Base-by-base conservation (phyloP, 2,329 filamentous ascomycete species). In the Calonectria honghensis region DNA sequence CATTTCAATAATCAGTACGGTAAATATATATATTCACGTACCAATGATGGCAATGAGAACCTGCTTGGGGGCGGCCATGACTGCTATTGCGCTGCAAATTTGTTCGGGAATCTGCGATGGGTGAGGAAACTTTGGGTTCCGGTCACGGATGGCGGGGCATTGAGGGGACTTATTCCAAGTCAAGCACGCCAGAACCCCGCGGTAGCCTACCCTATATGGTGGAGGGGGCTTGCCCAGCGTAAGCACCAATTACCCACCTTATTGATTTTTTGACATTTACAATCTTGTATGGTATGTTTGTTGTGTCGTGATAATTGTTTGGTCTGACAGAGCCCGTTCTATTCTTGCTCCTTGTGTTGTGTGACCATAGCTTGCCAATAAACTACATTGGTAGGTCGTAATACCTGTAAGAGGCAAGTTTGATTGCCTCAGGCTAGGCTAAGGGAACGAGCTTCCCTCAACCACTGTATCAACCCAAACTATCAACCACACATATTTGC, bases 21-120 rank as follows among this genome's bases (percentile, higher is more conserved):
- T 6, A 51, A 29, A 27, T 14, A 32, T 50, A 24, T 4, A 31
- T 14, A 48, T 41, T 35, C 45, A 32, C 68, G 76, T 85, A 89
- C 88, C 88, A 76, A 91, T 90, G 45, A 91, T 85, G 80, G 89
- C 89, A 83, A 91, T 88, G 70, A 85, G 87, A 51, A 91, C 86
- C 74, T 89, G 87, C 75, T 87, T 89, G 14, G 85, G 80, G 32
- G 85, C 79, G 74, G 87, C 80, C 87, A 90, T 89, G 79, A 66
- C 79, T 81, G 45, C 72, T 76, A 73, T 66, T 76, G 39, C 52
- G 54, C 65, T 76, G 68, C 31, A 37, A 71, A 59, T 72, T 45
- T 66, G 69, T 76, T 51, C 67, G 72, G 50, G 76, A 76, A 74
- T 74, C 79, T 77, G 76, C 79, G 78, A 78, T 74, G 75, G 70